Evolutionary conservation across 345 rosid species (phyloP).

Genomic region (Xanthoceras sorbifolium): DNA sequence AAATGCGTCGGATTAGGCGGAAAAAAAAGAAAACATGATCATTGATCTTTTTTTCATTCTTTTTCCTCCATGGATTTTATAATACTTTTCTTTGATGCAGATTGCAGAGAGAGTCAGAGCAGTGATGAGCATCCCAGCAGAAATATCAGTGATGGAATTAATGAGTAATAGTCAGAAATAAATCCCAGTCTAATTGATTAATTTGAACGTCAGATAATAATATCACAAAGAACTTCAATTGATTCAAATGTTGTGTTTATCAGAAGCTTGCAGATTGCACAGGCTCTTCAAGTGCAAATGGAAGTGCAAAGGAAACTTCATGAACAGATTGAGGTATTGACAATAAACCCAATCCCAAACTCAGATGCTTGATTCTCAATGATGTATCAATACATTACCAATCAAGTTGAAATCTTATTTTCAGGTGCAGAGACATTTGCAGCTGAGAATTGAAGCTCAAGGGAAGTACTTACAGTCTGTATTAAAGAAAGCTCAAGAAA

Average conservation of each 20-base stretch:
- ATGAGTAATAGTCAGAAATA: constrained; percentile 54
- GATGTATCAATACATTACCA: constrained; percentile 11
- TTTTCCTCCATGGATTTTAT: constrained; percentile 14
- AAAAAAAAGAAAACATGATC: too few species aligned
- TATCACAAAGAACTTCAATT: constrained; percentile 1
- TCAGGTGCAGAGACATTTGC: constrained; percentile 94
- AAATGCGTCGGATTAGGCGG: background rate
- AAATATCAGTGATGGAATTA: constrained; percentile 41
- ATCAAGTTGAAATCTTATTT: constrained; percentile 16
- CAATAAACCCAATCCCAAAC: background rate
- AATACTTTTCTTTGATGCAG: constrained; percentile 35
- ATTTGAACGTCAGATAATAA: constrained; percentile 15
- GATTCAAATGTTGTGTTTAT: constrained; percentile 30
- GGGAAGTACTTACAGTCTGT: constrained; percentile 90
- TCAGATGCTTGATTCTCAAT: background rate
- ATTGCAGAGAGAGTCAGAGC: constrained; percentile 48
- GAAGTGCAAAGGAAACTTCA: constrained; percentile 92
- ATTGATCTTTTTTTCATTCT: background rate
- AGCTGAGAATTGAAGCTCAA: constrained; percentile 94
- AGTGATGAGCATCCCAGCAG: constrained; percentile 26
- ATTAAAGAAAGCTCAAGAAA: constrained; percentile 83
- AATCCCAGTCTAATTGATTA: constrained; percentile 6
- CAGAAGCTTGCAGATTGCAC: constrained; percentile 72
- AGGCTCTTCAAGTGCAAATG: constrained; percentile 88
- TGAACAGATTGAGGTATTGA: constrained; percentile 86